Evolutionary conservation across 306 rosid genomes (phyloP), one percentile per base, ranked within the genome.

Genomic region (Abrus pulchellus): DNA sequence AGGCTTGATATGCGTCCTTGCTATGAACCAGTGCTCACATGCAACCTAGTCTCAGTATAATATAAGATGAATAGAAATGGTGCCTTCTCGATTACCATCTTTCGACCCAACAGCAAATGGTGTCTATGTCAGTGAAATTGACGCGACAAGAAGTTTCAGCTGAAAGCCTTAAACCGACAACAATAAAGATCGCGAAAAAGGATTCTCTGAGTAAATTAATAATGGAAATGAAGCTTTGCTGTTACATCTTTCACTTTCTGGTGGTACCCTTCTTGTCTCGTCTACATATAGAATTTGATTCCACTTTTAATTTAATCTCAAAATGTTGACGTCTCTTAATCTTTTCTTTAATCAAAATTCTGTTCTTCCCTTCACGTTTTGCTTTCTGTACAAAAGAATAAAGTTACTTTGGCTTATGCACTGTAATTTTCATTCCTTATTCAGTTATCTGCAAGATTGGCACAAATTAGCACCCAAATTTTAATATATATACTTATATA

Each of bases 121-220:
- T n/a, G 38, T 32, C 75, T 65, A 9, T 77, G 45, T 56, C 77
- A 47, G 30, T 29, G 44, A 64, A 72, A 55, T 72, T 64, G 83
- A 73, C 83, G 38, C 5, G 57, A 78, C 3, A 41, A 40, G 68
- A 84, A 40, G 53, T 67, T 74, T 84, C 7, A 59, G 36, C 74
- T 83, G 2, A 74, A 79, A 73, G 73, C 62, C 54, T 11, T 3
- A 28, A 66, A 73, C 36, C 72, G 49, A 79, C 77, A 79, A 74
- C 4, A 66, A 30, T 38, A 67, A 74, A 68, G 70, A 50, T 13
- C 0, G 12, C 3, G 3, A 6, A 61, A 12, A 68, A 52, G 38
- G n/a, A 79, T n/a, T n/a, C n/a, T 27, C 34, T 77, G 27, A 49
- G 9, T 66, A 52, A 65, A 27, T 48, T 8, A 20, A 71, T 43